Percentiles rank a stretch among this genome's conserved stretches.
Evolutionary conservation across 2,329 filamentous ascomycete genomes (phyloP).

Genomic region (Ceratocystis colombiana): DNA sequence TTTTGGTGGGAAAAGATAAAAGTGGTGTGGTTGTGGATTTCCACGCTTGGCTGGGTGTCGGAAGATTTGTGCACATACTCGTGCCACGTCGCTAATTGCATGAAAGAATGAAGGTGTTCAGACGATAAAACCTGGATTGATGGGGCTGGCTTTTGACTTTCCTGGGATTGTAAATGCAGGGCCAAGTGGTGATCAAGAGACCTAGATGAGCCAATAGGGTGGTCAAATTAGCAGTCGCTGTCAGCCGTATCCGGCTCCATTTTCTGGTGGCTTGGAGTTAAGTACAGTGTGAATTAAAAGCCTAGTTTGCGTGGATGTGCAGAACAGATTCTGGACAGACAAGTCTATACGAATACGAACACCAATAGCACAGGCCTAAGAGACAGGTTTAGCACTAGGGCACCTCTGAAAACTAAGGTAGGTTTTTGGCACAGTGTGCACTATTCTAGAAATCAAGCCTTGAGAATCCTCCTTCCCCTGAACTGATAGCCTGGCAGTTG

Average conservation of each 20-base stretch:
- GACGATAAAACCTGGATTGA: not conserved
- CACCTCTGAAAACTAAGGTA: too few species aligned
- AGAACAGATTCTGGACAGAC: not conserved
- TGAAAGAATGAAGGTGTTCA: not conserved
- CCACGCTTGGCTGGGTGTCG: not conserved
- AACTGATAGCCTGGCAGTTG: not conserved
- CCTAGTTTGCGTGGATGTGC: not conserved
- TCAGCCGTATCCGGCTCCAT: conserved; percentile 25
- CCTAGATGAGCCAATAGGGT: not conserved
- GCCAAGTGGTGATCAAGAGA: conserved; percentile 4
- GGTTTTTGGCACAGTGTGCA: not conserved
- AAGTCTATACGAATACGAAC: conserved; percentile 26
- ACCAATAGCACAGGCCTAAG: not conserved
- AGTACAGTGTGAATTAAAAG: conserved; percentile 14
- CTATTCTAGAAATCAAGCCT: not conserved
- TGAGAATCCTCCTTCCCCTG: conserved; percentile 8
- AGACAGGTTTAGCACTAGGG: not conserved
- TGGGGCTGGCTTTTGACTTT: not conserved
- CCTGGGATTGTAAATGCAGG: not conserved
- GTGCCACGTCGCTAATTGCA: conserved; percentile 6
- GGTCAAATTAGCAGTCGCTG: conserved; percentile 15
- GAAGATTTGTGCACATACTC: conserved; percentile 10
- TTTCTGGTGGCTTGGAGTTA: conserved; percentile 19
- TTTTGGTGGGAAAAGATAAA: not conserved
- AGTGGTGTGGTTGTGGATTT: conserved; percentile 14